Base-by-base conservation (phyloP, 2,329 filamentous ascomycete genomes). In the Cladorrhinum sp. region DNA sequence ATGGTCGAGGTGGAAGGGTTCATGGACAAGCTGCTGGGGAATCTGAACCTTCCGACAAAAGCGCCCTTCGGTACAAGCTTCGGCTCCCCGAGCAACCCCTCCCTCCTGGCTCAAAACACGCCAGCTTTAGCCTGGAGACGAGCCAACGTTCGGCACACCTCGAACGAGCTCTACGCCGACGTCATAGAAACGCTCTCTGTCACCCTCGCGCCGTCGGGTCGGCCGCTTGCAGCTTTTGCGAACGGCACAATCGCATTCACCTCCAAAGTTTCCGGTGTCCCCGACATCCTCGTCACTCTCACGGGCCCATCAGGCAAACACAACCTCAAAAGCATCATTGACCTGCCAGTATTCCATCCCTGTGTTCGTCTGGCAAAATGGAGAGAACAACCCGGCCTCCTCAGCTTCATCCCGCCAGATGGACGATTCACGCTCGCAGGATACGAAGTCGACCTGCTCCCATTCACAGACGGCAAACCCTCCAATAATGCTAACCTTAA, bases 351-450 rank as follows among this genome's bases (percentile, higher is more conserved):
- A 0, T 99, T 99, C 69, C 95, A 99, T 73, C 95, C 95, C 0
- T 98, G 95, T 70, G 95, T 99, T 8, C 84, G 95, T 18, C 79
- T 99, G 2, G 89, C 89, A n/a, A 84, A 87, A 65, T 99, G 95
- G 95, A 88, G 88, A 68, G 91, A 96, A 68, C 85, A 86, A 59
- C 92, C 93, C 0, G 95, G 95, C 2, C 90, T 96, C 66, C 80
- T 99, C n/a, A 96, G 91, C 71, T 99, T 99, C 70, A 86, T 99
- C 12, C 95, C 95, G 1, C 95, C 95, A 0, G 95, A 99, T 73
- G 95, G 95, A 30, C 86, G 92, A 49, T 99, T 98, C 73, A 90
- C 96, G 46, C 81, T 99, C 18, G 93, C 92, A 30, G 93, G 92
- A 21, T 99, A 99, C 72, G 94, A 97, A 74, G 92, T 96, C 20